Base-by-base conservation (phyloP, 1,284 basidiomycete species). In the Pyrrhoderma lamaoense region DNA sequence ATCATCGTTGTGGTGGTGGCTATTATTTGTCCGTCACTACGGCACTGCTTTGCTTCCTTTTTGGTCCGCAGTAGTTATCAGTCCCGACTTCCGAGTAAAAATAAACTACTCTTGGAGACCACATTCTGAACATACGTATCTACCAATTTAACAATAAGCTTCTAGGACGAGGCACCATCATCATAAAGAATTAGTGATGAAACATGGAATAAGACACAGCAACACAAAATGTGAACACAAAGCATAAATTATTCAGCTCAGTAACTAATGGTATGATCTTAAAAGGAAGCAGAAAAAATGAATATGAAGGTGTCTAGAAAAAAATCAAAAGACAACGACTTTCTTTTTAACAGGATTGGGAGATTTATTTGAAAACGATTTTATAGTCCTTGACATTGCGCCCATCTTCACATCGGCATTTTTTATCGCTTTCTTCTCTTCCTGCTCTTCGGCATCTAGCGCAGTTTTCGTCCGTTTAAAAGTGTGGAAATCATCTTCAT, bases 401-500 rank as follows among this genome's bases (percentile, higher is more conserved):
- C 72, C 76, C 2, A 70, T 64, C 58, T 69, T 74, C 31, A 77
- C 62, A 42, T 73, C 70, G 0, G 70, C 64, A 56, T 61, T 61
- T 48, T 70, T 69, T 61, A 68, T 75, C 48, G 62, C 55, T 53
- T 65, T 75, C 21, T 74, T 72, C 48, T 74, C 71, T 34, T 61
- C 61, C 58, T 72, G 76, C 60, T 83, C 80, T 36, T 80, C 77
- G 39, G 67, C 70, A 40, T 85, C 80, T 1, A 89, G 70, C 55
- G 82, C 76, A 7, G 66, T 70, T 46, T 72, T 77, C 56, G 71
- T 75, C 40, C 89, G 76, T 59, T 82, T 83, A 62, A 90, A 75
- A 4, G 73, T 74, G 66, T 93, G 92, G 68, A 94, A 95, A 63
- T 95, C 92, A 62, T 95, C 93, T 67, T 96, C 93, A 63, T 95